Evolutionary conservation across 2,329 filamentous ascomycete genomes (phyloP).

Genomic region (Fusarium oligoseptatum): DNA sequence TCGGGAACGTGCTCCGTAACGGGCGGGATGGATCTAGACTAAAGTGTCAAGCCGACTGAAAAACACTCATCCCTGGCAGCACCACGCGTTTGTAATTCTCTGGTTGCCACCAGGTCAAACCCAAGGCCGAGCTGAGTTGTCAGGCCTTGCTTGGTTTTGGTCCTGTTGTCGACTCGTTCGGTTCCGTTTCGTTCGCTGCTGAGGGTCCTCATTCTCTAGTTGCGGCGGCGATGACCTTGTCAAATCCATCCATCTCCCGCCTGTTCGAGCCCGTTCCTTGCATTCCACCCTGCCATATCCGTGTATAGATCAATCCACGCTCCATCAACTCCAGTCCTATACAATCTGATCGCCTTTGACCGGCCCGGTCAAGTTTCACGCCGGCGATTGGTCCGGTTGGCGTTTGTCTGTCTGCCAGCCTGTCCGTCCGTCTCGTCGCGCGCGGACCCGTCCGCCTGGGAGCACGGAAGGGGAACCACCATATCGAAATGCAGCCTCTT

Average conservation of each 20-base stretch:
- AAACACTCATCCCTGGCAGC: not conserved
- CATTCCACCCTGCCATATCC: slow-evolving; percentile 16
- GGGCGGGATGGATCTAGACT: slow-evolving; percentile 28
- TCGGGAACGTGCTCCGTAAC: slow-evolving; percentile 2
- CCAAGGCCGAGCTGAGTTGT: slow-evolving; percentile 3
- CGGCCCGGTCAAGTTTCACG: slow-evolving; percentile 36
- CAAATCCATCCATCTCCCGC: not conserved
- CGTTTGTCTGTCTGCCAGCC: slow-evolving; percentile 22
- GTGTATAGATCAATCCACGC: not conserved
- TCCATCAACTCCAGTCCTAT: slow-evolving; percentile 11
- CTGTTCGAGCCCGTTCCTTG: slow-evolving; percentile 16
- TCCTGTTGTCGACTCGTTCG: not conserved
- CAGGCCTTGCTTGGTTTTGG: not conserved
- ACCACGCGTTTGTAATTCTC: slow-evolving; percentile 1
- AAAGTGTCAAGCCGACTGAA: not conserved
- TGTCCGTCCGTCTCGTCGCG: slow-evolving; percentile 4
- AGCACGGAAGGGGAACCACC: slow-evolving; percentile 30
- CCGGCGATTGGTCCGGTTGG: slow-evolving; percentile 38
- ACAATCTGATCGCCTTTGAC: slow-evolving; percentile 13
- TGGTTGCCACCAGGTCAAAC: slow-evolving; percentile 4
- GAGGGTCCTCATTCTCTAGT: not conserved
- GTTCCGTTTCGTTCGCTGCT: not conserved
- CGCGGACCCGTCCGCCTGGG: slow-evolving; percentile 39
- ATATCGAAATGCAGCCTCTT: slow-evolving; percentile 17
- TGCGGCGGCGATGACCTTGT: not conserved